Evolutionary conservation across 768 basidiomycete species (phyloP).

Genomic region (Phlebiopsis gigantea): DNA sequence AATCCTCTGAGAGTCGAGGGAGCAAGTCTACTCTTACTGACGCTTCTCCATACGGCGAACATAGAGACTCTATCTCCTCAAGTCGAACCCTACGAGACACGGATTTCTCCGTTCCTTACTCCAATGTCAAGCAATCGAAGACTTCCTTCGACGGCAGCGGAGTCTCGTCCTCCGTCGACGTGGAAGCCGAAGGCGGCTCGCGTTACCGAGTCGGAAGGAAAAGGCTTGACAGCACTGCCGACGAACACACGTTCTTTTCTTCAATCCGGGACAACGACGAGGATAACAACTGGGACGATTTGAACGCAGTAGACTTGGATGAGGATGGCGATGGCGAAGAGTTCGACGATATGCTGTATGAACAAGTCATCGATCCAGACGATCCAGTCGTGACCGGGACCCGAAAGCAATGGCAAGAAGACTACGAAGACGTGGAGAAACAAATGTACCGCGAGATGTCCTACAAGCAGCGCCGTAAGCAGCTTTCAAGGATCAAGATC

Average conservation of each 20-base stretch:
- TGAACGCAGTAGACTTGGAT: conserved; percentile 4
- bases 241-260: conserved; percentile 5
- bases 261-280: conserved; percentile 5
- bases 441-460: conserved; percentile 57
- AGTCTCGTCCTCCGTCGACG: background rate
- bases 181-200: background rate
- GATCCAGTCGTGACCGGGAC: conserved; percentile 64
- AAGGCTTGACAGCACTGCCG: background rate
- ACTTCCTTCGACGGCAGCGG: background rate
- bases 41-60: background rate
- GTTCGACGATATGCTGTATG: conserved; percentile 8
- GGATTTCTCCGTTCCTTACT: background rate
- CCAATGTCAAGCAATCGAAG: background rate
- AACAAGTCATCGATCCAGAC: conserved; percentile 44
- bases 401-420: conserved; percentile 38
- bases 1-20: background rate
- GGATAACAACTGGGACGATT: conserved; percentile 13
- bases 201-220: background rate
- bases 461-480: conserved; percentile 61
- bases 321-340: background rate
- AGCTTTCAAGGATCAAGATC: conserved; percentile 56
- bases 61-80: background rate
- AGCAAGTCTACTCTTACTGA: background rate
- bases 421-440: conserved; percentile 54
- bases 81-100: background rate